Evolutionary conservation across 148 eudicot genomes (phyloP).

Genomic region (Gaultheria prostrata): DNA sequence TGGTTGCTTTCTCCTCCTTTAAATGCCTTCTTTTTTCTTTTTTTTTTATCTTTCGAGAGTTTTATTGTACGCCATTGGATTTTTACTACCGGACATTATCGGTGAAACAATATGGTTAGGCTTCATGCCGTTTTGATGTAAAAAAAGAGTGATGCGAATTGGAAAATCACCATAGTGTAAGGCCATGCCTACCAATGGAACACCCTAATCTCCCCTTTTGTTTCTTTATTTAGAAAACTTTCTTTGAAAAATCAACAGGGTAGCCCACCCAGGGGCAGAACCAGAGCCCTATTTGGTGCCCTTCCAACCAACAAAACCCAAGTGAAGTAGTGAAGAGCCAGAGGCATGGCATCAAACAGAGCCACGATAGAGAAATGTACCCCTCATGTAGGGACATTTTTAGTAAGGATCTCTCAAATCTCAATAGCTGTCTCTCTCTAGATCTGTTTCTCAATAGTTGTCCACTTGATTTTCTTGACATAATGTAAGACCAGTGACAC

Average conservation of each 20-base stretch:
- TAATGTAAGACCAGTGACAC: neutral
- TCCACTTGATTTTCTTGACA: neutral
- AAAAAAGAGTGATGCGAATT: too few species aligned
- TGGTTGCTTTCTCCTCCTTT: too few species aligned
- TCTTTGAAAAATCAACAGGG: neutral
- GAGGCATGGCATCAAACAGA: neutral
- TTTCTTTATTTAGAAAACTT: neutral
- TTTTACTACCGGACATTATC: too few species aligned
- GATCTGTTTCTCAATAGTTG: neutral
- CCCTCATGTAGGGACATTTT: neutral
- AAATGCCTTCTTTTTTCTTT: too few species aligned
- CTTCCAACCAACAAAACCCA: conserved; percentile 5
- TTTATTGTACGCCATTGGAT: too few species aligned
- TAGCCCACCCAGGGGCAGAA: conserved; percentile 1
- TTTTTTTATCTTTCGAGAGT: too few species aligned
- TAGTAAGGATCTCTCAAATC: neutral
- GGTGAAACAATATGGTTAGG: too few species aligned
- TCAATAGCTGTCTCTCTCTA: neutral
- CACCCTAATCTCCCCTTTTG: neutral
- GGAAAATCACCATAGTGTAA: neutral
- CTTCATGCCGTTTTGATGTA: too few species aligned
- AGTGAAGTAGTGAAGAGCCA: neutral
- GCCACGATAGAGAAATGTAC: neutral
- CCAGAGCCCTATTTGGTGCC: neutral
- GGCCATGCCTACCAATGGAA: neutral